phyloP scores from a whole-genome alignment of 2,329 filamentous ascomycete genomes.

The Zymoseptoria ardabiliae region DNA sequence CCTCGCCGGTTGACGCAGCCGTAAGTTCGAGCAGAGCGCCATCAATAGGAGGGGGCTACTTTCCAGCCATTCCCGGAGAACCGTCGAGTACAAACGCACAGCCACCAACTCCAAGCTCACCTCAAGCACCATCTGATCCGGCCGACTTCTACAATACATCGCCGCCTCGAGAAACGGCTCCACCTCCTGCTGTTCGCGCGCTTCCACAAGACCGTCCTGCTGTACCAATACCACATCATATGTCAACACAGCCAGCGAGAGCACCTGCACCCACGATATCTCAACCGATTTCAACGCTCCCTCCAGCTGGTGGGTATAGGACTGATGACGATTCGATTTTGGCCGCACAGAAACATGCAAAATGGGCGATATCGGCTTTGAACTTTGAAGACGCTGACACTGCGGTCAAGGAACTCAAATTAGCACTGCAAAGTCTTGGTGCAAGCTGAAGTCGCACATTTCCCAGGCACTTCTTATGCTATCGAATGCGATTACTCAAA shows the following conservation, averaged over 20 bases:
- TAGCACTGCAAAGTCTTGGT: constrained; percentile 65
- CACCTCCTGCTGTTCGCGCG: constrained; percentile 7
- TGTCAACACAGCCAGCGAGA: constrained; percentile 15
- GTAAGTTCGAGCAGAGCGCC: constrained; percentile 31
- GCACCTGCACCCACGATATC: constrained; percentile 7
- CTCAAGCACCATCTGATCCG: constrained; percentile 8
- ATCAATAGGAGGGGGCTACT: constrained; percentile 52
- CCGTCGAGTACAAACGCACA: constrained; percentile 12
- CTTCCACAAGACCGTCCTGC: constrained; percentile 5
- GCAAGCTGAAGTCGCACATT: constrained; percentile 40
- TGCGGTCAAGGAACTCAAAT: constrained; percentile 74
- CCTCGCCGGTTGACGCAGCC: constrained; percentile 46
- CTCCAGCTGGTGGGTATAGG: constrained; percentile 38
- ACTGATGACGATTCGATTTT: constrained; percentile 64
- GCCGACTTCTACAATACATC: constrained; percentile 17
- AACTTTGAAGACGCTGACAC: constrained; percentile 95
- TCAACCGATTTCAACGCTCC: constrained; percentile 3
- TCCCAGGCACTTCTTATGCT: too few species aligned
- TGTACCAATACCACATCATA: constrained; percentile 9
- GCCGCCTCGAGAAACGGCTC: constrained; percentile 6
- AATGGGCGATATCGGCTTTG: constrained; percentile 91
- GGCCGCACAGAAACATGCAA: constrained; percentile 87
- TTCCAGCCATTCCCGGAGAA: constrained; percentile 45
- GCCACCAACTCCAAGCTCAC: constrained; percentile 4
- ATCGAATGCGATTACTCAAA: background rate